Evolutionary conservation across 1,284 basidiomycete species (phyloP), one percentile per base, ranked within the genome.

Genomic region (Spongiforma sp.): DNA sequence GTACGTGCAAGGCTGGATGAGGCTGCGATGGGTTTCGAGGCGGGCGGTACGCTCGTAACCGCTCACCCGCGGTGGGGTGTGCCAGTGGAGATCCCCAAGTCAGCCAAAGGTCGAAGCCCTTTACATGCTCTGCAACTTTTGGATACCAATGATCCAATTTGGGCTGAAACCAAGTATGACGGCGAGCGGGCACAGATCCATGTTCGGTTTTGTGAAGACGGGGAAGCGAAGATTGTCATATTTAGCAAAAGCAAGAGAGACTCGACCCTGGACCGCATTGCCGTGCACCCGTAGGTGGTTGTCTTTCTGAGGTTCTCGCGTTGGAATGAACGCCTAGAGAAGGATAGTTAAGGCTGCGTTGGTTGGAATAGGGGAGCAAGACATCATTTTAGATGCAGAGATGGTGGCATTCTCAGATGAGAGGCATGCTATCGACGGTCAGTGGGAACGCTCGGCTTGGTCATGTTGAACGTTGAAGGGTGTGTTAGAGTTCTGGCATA

Each of bases 121-220:
- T 67, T 78, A 7, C 82, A 91, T 58, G 86, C 89, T 0, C 77
- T 94, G 17, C 78, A 80, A 28, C 76, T 79, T 32, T 84, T 93
- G 52, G 68, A 71, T 15, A 65, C 75, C 2, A 79, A 83, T 2
- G 74, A 81, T 8, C 77, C 73, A 56, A 79, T 94, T 4, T 95
- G 90, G 87, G 93, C 89, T 1, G 95, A 97, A 78, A 93, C 88
- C 2, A 96, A 97, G 76, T 95, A 95, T 74, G 95, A 96, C 66
- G 95, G 95, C 9, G 94, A 96, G 75, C 84, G 94, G 72, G 92
- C 88, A 63, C 95, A 97, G 73, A 93, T 96, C 33, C 95, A 97
- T 71, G 84, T 95, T 30, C 80, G 89, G 67, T 71, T 89, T 6
- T 67, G 73, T 8, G 70, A 72, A 5, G 75, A 79, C 8, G 73